phyloP scores from a whole-genome alignment of 768 basidiomycete genomes.

The Pisolithus sp. region DNA sequence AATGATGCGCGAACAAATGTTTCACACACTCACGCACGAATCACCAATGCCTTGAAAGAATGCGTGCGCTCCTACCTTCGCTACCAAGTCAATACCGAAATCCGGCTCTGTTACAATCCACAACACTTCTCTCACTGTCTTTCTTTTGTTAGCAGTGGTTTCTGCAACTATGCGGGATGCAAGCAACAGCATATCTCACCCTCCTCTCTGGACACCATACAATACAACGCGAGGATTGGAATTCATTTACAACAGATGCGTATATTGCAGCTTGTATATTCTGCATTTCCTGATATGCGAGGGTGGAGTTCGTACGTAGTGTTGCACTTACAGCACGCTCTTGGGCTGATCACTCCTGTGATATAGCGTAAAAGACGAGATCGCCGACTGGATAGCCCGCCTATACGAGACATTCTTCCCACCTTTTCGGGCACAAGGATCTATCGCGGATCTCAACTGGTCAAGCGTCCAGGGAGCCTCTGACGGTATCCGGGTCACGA shows the following conservation, averaged over 20 bases:
- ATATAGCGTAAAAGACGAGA: background rate
- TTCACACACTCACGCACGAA: constrained; percentile 12
- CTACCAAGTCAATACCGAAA: constrained; percentile 26
- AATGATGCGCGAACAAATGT: constrained; percentile 1
- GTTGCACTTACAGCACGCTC: background rate
- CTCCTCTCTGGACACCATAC: constrained; percentile 19
- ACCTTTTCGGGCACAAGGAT: constrained; percentile 40
- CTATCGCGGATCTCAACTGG: constrained; percentile 29
- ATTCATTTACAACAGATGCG: constrained; percentile 45
- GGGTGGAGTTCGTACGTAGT: constrained; percentile 6
- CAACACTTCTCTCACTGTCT: constrained; percentile 37
- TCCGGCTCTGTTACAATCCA: constrained; percentile 24
- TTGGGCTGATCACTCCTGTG: background rate
- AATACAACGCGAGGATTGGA: constrained; percentile 38
- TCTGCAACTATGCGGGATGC: constrained; percentile 32
- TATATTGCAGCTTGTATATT: constrained; percentile 34
- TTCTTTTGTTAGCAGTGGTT: constrained; percentile 20
- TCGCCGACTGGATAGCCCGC: constrained; percentile 34
- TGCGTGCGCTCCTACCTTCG: constrained; percentile 24
- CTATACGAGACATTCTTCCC: constrained; percentile 49
- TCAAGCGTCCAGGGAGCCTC: constrained; percentile 34
- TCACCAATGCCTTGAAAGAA: constrained; percentile 18
- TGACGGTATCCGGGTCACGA: constrained; percentile 31
- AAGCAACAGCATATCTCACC: constrained; percentile 30
- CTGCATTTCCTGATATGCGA: constrained; percentile 2